Percentiles rank a stretch among this genome's conserved stretches.
Evolutionary conservation across 306 rosid species (phyloP).

Genomic region (Inga laurina): DNA sequence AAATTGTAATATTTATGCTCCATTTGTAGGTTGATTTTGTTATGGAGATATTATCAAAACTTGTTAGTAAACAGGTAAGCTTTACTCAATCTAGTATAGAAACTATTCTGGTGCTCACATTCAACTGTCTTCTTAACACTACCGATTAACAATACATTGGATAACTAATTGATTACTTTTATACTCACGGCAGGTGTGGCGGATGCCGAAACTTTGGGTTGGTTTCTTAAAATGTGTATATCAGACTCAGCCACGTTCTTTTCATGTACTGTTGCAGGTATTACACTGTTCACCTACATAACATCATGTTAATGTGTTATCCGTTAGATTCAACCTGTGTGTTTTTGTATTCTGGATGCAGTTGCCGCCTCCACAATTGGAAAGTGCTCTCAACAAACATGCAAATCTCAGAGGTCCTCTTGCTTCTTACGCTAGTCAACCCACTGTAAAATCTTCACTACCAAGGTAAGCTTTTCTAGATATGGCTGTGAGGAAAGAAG

Average conservation of each 20-base stretch:
- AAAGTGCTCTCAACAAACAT: slow-evolving; percentile 82
- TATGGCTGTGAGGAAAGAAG: slow-evolving; percentile 5
- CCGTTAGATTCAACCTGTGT: slow-evolving; percentile 6
- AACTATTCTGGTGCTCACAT: not conserved
- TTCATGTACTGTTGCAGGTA: slow-evolving; percentile 87
- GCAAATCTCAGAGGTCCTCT: slow-evolving; percentile 71
- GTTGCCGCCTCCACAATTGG: slow-evolving; percentile 91
- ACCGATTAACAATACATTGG: not conserved
- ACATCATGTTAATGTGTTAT: slow-evolving; percentile 22
- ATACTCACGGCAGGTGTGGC: slow-evolving; percentile 78
- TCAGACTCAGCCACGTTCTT: slow-evolving; percentile 96
- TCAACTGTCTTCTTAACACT: not conserved
- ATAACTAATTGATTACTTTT: slow-evolving; percentile 35
- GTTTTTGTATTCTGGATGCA: slow-evolving; percentile 39
- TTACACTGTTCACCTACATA: slow-evolving; percentile 16
- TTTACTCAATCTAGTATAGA: not conserved
- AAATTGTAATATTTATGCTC: slow-evolving; percentile 23
- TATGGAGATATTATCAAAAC: slow-evolving; percentile 98
- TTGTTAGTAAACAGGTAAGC: slow-evolving; percentile 84
- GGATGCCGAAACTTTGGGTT: slow-evolving; percentile 96
- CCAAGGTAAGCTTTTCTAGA: slow-evolving; percentile 58
- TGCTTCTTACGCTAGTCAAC: slow-evolving; percentile 82
- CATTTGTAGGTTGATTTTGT: slow-evolving; percentile 90
- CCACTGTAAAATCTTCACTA: slow-evolving; percentile 69
- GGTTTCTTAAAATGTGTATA: slow-evolving; percentile 97